These are phyloP conservation scores for Penicillium glabrum DNA, from an alignment of 2,329 filamentous ascomycete genomes.

Conservation along the genomic window DNA sequence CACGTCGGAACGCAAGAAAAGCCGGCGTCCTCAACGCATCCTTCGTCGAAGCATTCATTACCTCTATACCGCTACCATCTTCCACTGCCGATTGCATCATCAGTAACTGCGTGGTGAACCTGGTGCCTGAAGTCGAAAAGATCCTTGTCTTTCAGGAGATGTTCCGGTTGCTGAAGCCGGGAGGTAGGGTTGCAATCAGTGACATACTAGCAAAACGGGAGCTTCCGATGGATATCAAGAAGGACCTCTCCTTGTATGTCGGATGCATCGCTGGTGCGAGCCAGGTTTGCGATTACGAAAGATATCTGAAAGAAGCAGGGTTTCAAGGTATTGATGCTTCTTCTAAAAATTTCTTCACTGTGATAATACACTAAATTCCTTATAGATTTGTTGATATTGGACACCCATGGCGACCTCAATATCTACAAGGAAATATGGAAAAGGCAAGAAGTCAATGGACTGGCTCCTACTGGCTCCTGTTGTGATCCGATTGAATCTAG, in stretches of 20 bases:
- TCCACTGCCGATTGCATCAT: constrained; percentile 57
- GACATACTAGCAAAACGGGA: constrained; percentile 54
- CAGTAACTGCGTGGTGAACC: constrained; percentile 64
- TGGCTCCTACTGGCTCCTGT: neutral
- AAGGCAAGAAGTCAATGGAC: neutral
- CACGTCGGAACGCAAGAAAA: constrained; percentile 41
- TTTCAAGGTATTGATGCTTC: constrained; percentile 44
- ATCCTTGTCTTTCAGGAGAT: constrained; percentile 58
- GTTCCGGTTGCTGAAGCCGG: constrained; percentile 56
- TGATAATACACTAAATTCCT: too few species aligned
- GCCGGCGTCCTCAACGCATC: constrained; percentile 45
- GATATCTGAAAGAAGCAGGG: constrained; percentile 52
- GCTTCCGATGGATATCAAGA: constrained; percentile 2
- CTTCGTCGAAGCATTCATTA: constrained; percentile 56
- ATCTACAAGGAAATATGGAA: neutral
- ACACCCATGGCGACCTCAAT: neutral
- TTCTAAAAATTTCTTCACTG: too few species aligned
- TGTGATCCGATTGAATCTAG: neutral
- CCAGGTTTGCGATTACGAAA: constrained; percentile 52
- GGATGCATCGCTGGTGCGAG: constrained; percentile 63
- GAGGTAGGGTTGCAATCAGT: constrained; percentile 59
- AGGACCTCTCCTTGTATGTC: constrained; percentile 49
- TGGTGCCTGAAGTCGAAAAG: constrained; percentile 56
- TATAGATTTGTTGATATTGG: neutral
- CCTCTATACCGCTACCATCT: constrained; percentile 46